These are phyloP conservation scores for Sarocladiaceae sp. DNA, from an alignment of 2,329 filamentous ascomycete genomes.

Conservation along the genomic window DNA sequence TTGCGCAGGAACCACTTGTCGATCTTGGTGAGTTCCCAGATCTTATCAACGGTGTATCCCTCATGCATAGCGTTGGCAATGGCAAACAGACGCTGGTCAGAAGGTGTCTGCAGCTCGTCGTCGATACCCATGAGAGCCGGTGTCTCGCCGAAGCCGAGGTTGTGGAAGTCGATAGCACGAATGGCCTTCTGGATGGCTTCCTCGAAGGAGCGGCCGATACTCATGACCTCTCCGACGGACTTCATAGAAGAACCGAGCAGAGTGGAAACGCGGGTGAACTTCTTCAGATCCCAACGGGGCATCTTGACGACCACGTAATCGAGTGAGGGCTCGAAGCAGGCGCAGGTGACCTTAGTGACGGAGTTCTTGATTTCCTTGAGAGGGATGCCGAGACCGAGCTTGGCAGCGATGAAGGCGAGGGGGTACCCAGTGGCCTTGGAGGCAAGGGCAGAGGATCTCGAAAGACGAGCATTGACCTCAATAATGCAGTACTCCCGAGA, in stretches of 20 bases:
- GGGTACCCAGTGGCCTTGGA: slow-evolving; percentile 98
- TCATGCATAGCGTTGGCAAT: slow-evolving; percentile 96
- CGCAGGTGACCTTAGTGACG: slow-evolving; percentile 91
- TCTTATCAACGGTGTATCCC: slow-evolving; percentile 92
- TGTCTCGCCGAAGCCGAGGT: slow-evolving; percentile 90
- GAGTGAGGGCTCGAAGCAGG: slow-evolving; percentile 96
- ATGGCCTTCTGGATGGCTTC: slow-evolving; percentile 99
- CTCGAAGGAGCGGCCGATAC: slow-evolving; percentile 92
- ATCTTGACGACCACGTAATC: slow-evolving; percentile 99
- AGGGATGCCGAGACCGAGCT: slow-evolving; percentile 90
- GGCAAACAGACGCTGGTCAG: slow-evolving; percentile 93
- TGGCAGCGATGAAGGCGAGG: slow-evolving; percentile 92
- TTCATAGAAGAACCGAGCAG: slow-evolving; percentile 98
- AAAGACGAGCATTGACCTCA: slow-evolving; percentile 95
- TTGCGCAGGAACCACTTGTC: slow-evolving; percentile 97
- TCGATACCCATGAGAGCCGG: slow-evolving; percentile 93
- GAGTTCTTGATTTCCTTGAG: slow-evolving; percentile 96
- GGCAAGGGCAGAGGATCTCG: slow-evolving; percentile 88
- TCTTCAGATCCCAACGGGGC: slow-evolving; percentile 97
- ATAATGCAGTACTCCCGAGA: slow-evolving; percentile 98
- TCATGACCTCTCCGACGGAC: slow-evolving; percentile 99
- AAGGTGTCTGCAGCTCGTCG: slow-evolving; percentile 92
- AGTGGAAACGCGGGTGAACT: slow-evolving; percentile 95
- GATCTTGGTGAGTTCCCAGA: slow-evolving; percentile 97
- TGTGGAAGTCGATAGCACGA: slow-evolving; percentile 89